Base-by-base conservation (phyloP, 495 filamentous ascomycete genomes). In the Tuber melanosporum region DNA sequence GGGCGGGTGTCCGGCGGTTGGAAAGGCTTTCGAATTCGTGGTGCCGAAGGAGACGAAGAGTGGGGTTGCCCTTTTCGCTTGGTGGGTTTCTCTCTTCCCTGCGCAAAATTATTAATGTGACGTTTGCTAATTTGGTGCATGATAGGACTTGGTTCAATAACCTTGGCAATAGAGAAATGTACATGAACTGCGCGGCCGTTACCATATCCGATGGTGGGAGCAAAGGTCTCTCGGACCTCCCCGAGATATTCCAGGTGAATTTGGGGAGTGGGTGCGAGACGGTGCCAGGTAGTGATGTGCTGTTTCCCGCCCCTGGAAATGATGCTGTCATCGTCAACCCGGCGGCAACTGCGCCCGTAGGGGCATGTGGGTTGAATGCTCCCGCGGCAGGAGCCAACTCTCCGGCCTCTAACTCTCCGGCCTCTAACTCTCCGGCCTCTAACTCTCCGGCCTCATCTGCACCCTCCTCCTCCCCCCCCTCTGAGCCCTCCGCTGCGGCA, bases 151-250 rank as follows among this genome's bases (percentile, higher is more conserved):
- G 88, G 87, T 87, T 88, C 84, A 92, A 92, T 85, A 81, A 86
- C 71, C 84, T 89, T 70, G 91, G 91, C 15, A 88, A 89, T 76
- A 85, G 86, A 22, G 89, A 90, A 78, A 89, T 91, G 85, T 91
- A 90, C 83, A 89, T 89, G 87, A 89, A 88, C 83, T 91, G 89
- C 76, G 88, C 87, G 0, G 85, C 87, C 22, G 85, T 89, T 73
- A 87, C 84, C 42, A 86, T 91, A 81, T 87, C 84, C n/a, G 85
- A 86, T 19, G 86, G 88, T 22, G n/a, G 42, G 20, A 82, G 82
- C 32, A 19, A 76, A 20, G 82, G 79, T 19, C 76, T 83, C 47
- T 42, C 57, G 0, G 46, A 42, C 12, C 46, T 69, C 77, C 82
- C 82, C 0, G 75, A 79, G 9, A 75, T 83, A 71, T 83, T 83